phyloP scores from a whole-genome alignment of 2,329 filamentous ascomycete genomes.

The Colletotrichum siamense region DNA sequence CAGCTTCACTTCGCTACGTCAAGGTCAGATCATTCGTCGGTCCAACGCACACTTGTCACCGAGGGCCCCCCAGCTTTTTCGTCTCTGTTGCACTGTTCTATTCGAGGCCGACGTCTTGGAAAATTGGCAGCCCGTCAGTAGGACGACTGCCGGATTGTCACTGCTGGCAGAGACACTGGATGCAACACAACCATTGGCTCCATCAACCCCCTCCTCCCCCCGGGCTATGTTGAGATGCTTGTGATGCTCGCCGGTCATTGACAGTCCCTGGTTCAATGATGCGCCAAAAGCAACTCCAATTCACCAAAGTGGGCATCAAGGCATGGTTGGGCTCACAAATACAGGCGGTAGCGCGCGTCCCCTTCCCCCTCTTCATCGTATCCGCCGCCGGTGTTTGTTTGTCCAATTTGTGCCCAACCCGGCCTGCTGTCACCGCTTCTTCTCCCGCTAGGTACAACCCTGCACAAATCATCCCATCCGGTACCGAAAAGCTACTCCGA shows the following conservation, averaged over 20 bases:
- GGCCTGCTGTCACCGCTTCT: constrained; percentile 34
- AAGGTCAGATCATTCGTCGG: not conserved
- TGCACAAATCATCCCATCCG: constrained; percentile 33
- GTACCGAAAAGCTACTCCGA: constrained; percentile 31
- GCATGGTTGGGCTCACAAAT: constrained; percentile 24
- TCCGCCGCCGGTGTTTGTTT: constrained; percentile 16
- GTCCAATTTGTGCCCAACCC: constrained; percentile 25
- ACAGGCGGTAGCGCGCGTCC: constrained; percentile 17
- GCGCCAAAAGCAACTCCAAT: constrained; percentile 16
- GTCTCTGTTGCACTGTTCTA: not conserved
- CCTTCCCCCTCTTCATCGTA: constrained; percentile 14
- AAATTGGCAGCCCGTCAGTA: not conserved
- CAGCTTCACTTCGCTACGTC: constrained; percentile 12
- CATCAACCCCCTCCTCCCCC: not conserved
- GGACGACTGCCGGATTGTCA: not conserved
- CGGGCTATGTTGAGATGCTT: not conserved
- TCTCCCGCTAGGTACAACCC: constrained; percentile 37
- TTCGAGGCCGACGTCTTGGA: not conserved
- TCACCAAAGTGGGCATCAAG: constrained; percentile 24
- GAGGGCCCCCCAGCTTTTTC: not conserved
- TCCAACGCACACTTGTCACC: not conserved
- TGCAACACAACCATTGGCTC: not conserved
- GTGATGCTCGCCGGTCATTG: not conserved
- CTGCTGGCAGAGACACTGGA: not conserved
- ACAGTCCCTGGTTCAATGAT: constrained; percentile 7